Percentiles rank a stretch among this genome's conserved stretches.
Evolutionary conservation across 2,329 filamentous ascomycete species (phyloP).

Genomic region (Apiospora malaysiana): DNA sequence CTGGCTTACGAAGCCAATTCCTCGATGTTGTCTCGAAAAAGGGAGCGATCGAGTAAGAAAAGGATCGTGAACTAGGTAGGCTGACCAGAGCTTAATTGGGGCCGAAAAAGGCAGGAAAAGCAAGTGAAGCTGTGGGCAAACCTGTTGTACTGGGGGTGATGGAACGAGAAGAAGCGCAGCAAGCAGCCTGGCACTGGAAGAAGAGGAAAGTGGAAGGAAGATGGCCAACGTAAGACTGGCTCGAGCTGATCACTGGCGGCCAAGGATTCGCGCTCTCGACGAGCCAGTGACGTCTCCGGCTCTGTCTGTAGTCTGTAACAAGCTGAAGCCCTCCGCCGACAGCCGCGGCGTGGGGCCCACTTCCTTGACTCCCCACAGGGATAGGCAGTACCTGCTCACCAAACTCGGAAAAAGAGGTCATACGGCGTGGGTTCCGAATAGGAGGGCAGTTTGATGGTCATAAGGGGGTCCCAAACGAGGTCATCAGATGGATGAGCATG

Average conservation of each 20-base stretch:
- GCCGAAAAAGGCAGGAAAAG: background rate
- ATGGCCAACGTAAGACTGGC: constrained; percentile 4
- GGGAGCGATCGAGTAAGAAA: background rate
- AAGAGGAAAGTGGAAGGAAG: background rate
- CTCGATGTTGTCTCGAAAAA: background rate
- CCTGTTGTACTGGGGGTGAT: background rate
- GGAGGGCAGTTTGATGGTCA: constrained; percentile 3
- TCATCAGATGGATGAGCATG: background rate
- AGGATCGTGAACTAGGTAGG: constrained; percentile 2
- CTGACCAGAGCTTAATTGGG: constrained; percentile 15
- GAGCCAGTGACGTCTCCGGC: constrained; percentile 17
- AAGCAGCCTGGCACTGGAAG: background rate
- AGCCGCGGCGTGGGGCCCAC: constrained; percentile 5
- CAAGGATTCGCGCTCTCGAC: constrained; percentile 6
- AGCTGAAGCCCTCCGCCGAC: constrained; percentile 16
- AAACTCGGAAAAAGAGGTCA: background rate
- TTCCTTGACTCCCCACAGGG: constrained; percentile 4
- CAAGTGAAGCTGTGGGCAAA: constrained; percentile 9
- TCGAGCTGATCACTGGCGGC: background rate
- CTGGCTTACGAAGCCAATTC: background rate
- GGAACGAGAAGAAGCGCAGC: background rate
- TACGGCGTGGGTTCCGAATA: constrained; percentile 5
- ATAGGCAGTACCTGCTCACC: constrained; percentile 6
- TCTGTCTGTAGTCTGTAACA: background rate
- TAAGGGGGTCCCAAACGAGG: background rate